phyloP scores from a whole-genome alignment of 352 stramenopile species.

The Pythium vanterpoolii region DNA sequence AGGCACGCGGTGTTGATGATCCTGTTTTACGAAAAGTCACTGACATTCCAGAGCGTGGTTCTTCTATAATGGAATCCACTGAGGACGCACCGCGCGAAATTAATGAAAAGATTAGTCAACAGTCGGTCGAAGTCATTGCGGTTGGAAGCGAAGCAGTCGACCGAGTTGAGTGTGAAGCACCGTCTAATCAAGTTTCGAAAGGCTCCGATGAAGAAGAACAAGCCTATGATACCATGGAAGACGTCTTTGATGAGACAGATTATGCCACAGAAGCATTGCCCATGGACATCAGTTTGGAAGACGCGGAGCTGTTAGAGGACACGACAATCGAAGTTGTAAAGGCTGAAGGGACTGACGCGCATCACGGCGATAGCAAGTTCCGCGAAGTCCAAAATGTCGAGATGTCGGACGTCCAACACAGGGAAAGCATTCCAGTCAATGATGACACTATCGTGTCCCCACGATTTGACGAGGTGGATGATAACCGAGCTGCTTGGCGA shows the following conservation, averaged over 20 bases:
- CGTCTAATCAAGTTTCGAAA: conserved; percentile 2
- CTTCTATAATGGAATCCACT: too few species aligned
- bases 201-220: not conserved
- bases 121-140: too few species aligned
- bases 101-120: too few species aligned
- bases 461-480: not conserved
- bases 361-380: not conserved
- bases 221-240: not conserved
- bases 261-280: not conserved
- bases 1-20: too few species aligned
- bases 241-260: not conserved
- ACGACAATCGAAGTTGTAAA: not conserved
- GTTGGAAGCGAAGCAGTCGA: not conserved
- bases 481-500: not conserved
- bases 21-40: too few species aligned
- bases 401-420: not conserved
- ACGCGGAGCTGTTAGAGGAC: not conserved
- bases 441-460: not conserved
- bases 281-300: not conserved
- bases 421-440: not conserved
- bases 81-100: too few species aligned
- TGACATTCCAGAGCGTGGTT: too few species aligned
- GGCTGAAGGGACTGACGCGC: not conserved
- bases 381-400: not conserved
- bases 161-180: not conserved